A percentile compares a stretch with the other conserved stretches of the same genome.
These are phyloP conservation scores for Zizania palustris DNA, from an alignment of 202 grass and related monocot species.

Conservation along the genomic window DNA sequence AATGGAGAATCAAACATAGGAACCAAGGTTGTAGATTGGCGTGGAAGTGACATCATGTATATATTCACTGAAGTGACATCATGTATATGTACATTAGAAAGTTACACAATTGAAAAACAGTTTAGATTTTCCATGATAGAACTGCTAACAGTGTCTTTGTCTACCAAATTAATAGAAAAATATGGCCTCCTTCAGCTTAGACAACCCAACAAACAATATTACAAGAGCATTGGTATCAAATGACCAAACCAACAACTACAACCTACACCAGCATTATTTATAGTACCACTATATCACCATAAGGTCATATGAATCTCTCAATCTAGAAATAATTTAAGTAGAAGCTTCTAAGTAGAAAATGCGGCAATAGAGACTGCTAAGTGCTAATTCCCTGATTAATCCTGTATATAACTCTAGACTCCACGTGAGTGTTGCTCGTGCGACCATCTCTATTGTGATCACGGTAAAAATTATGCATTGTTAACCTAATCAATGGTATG, in stretches of 20 bases:
- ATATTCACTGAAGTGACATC: neutral
- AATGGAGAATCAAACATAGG: too few species aligned
- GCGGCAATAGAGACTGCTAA: neutral
- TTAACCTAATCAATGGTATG: neutral
- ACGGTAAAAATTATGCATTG: neutral
- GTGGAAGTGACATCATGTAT: too few species aligned
- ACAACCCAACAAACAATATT: neutral
- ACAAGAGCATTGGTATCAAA: neutral
- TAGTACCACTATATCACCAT: neutral
- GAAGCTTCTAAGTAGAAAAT: neutral
- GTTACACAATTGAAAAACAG: too few species aligned
- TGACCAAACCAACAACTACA: neutral
- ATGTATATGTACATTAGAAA: too few species aligned
- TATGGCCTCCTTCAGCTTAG: neutral
- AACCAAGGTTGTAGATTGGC: too few species aligned
- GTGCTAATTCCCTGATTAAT: neutral
- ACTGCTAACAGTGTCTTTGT: neutral
- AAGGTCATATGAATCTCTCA: neutral
- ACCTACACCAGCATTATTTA: neutral
- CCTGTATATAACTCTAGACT: neutral
- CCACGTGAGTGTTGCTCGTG: neutral
- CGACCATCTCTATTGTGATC: neutral
- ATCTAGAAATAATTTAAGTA: neutral
- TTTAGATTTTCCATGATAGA: neutral
- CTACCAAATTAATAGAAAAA: neutral